A percentile compares a stretch with the other conserved stretches of the same genome.
phyloP scores from a whole-genome alignment of 441 rosid species.

The Populus trichocarpa region DNA sequence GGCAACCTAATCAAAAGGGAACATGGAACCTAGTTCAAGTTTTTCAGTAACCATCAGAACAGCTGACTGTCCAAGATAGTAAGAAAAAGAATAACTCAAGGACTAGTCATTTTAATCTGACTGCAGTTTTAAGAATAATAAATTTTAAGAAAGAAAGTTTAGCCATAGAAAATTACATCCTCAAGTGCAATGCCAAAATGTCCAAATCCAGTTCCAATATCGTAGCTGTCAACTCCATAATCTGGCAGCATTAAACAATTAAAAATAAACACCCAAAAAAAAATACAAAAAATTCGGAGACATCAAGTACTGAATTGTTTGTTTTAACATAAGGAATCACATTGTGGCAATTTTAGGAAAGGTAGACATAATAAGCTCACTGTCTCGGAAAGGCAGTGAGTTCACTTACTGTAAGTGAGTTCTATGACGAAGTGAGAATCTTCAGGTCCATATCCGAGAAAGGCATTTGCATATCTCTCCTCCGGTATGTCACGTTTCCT shows the following conservation, averaged over 20 bases:
- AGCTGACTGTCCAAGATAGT: neutral
- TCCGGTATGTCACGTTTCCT: constrained; percentile 75
- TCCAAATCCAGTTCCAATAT: constrained; percentile 83
- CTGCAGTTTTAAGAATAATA: neutral
- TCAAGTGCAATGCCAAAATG: constrained; percentile 88
- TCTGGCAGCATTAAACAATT: constrained; percentile 36
- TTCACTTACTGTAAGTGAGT: constrained; percentile 57
- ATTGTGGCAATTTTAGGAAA: neutral
- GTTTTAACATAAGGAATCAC: neutral
- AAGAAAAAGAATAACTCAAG: neutral
- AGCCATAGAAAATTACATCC: constrained; percentile 56
- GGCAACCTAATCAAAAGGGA: constrained; percentile 45
- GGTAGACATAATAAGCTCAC: neutral
- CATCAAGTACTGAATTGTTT: neutral
- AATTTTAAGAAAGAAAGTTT: neutral
- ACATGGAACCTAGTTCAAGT: constrained; percentile 3
- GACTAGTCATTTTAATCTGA: neutral
- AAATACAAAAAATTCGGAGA: neutral
- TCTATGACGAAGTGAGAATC: constrained; percentile 68
- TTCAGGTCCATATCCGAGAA: constrained; percentile 77
- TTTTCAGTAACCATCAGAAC: neutral
- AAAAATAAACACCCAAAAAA: neutral
- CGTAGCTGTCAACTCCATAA: constrained; percentile 91
- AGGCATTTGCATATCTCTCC: constrained; percentile 68
- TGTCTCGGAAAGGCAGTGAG: neutral